Base-by-base conservation (phyloP, 2,329 filamentous ascomycete genomes). In the Trichoderma atrobrunneum region DNA sequence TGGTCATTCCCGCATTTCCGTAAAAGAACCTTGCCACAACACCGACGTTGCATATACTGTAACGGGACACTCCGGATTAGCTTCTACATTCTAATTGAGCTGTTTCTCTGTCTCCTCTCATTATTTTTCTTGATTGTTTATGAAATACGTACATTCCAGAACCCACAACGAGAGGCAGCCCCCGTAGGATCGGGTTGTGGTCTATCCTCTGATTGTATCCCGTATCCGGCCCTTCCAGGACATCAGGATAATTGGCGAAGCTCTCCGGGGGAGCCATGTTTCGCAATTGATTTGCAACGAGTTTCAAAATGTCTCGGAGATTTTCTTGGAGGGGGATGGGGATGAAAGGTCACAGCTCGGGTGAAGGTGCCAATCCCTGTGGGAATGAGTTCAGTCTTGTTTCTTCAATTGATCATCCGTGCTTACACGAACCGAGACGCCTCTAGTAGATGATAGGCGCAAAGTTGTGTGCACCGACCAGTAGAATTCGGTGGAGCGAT, bases 141-240 rank as follows among this genome's bases (percentile, higher is more conserved):
- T 54, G 48, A 24, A 14, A n/a, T 7, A 32, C 63, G 78, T 82
- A 93, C 91, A 92, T 77, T 72, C 85, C 88, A 67, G 88, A 87
- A 56, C 87, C 89, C 66, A 91, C 83, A 32, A 88, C 85, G 62
- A 97, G 83, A 8, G 89, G 81, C 36, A 86, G 81, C 6, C 93
- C 93, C 70, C 90, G 86, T 74, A 97, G 83, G 1, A 89, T 86
- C 0, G 93, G 93, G 78, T 95, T 94, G 54, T 87, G 85, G 74
- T 89, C 87, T 36, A 79, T 61, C 21, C 73, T 74, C n/a, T 75
- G 75, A 11, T 78, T 75, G n/a, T 81, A 80, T 11, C 80, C 79
- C 72, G 82, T 79, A 28, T 82, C 78, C 14, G 84, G 80, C 32
- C 78, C 79, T 64, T 82, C 76, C 8, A 76, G 69, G 60, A 80